Evolutionary conservation across 192 early-diverging fungal genomes (phyloP).

Genomic region (Coemansia sp.): DNA sequence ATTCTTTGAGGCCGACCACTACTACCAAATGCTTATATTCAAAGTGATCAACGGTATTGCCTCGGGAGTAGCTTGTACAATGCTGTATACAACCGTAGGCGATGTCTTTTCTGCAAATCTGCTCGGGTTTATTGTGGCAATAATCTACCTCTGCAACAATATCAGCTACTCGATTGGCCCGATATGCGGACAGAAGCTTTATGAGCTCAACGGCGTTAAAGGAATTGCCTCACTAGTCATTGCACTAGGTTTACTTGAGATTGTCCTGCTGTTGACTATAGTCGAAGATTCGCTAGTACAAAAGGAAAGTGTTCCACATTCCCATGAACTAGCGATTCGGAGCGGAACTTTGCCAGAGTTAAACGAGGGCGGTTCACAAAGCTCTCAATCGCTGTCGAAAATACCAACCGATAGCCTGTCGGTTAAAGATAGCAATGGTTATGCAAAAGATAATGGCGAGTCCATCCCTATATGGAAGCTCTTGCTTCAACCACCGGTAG

Average conservation of each 20-base stretch:
- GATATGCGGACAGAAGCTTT: conserved; percentile 27
- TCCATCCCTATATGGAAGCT: conserved; percentile 21
- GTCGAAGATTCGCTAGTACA: conserved; percentile 25
- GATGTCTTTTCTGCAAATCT: conserved; percentile 35
- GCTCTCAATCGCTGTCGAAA: no score
- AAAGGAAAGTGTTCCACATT: not conserved
- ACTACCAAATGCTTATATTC: conserved; percentile 33
- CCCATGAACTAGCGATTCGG: not conserved
- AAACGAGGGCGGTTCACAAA: no score
- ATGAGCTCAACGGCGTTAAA: conserved; percentile 13
- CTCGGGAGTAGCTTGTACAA: conserved; percentile 27
- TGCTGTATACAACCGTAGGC: conserved; percentile 30
- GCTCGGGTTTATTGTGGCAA: conserved; percentile 36
- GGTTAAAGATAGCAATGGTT: not conserved
- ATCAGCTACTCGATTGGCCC: conserved; percentile 36
- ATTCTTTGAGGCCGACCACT: conserved; percentile 20
- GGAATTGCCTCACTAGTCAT: conserved; percentile 26
- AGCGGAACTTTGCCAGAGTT: no score
- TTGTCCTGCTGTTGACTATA: conserved; percentile 10
- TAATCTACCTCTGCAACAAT: conserved; percentile 32
- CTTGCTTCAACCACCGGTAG: conserved; percentile 13
- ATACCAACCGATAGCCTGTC: no score
- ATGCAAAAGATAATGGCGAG: not conserved
- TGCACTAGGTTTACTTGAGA: conserved; percentile 24
- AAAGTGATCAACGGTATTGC: conserved; percentile 28